Evolutionary conservation across 1,284 basidiomycete genomes (phyloP).

Genomic region (Pseudozyma sp.): DNA sequence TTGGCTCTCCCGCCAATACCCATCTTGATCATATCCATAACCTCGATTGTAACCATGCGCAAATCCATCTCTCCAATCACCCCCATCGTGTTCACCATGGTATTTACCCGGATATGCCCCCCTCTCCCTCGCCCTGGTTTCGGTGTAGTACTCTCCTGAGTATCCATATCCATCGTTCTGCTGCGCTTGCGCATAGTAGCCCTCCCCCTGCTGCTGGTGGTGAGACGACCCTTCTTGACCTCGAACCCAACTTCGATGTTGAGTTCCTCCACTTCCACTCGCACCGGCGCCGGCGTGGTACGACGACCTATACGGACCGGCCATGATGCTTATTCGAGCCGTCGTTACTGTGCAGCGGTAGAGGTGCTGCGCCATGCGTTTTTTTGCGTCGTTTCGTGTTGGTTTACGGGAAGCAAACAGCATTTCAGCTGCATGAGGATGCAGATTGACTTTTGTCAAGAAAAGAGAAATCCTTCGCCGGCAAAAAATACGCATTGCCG

Average conservation of each 20-base stretch:
- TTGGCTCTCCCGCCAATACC: not conserved
- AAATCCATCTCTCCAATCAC: not conserved
- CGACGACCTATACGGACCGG: not conserved
- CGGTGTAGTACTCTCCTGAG: not conserved
- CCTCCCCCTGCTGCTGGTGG: not conserved
- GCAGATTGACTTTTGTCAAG: too few species aligned
- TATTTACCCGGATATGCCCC: conserved; percentile 10
- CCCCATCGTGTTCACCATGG: not conserved
- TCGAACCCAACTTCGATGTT: not conserved
- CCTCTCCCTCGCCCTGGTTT: too few species aligned
- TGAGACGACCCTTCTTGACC: not conserved
- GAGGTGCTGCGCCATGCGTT: not conserved
- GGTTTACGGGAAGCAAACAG: too few species aligned
- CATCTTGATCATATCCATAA: not conserved
- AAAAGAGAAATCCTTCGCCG: not conserved
- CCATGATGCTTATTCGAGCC: not conserved
- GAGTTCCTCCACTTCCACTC: not conserved
- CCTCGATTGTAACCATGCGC: not conserved
- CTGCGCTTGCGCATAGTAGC: not conserved
- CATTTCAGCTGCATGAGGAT: too few species aligned
- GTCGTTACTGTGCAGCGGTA: not conserved
- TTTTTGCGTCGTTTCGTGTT: too few species aligned
- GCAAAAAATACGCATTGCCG: not conserved
- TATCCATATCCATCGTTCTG: not conserved
- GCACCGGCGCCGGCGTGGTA: too few species aligned